These are phyloP conservation scores for Mayamaea pseudoterrestris DNA, from an alignment of 108 stramenopile species.

Conservation along the genomic window DNA sequence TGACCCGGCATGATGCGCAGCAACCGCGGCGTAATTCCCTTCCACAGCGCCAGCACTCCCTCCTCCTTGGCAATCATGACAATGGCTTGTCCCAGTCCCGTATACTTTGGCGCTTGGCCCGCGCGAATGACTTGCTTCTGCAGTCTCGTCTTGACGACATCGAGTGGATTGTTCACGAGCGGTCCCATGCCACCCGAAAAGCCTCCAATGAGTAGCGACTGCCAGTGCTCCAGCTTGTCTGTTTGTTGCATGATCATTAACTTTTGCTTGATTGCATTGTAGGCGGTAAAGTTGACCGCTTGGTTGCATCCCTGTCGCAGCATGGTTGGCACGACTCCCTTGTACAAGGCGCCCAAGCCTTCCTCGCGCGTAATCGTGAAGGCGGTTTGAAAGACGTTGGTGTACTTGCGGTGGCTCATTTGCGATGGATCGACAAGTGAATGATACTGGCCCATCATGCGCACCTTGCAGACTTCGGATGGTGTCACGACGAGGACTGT, in stretches of 20 bases:
- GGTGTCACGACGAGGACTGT: constrained; percentile 62
- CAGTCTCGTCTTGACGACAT: constrained; percentile 78
- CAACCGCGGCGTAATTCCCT: constrained; percentile 91
- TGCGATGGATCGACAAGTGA: constrained; percentile 76
- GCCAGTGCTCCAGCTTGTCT: constrained; percentile 60
- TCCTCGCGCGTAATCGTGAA: constrained; percentile 78
- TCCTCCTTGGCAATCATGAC: constrained; percentile 84
- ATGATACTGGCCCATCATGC: constrained; percentile 89
- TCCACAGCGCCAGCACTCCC: constrained; percentile 88
- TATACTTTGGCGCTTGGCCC: constrained; percentile 76
- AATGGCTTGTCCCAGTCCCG: constrained; percentile 71
- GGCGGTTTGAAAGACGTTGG: constrained; percentile 89
- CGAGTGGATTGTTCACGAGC: constrained; percentile 84
- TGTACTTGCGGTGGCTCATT: constrained; percentile 72
- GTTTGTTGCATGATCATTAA: constrained; percentile 23
- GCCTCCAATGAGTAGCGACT: constrained; percentile 87
- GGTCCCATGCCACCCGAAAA: constrained; percentile 93
- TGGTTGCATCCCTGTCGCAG: constrained; percentile 97
- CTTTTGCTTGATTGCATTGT: constrained; percentile 69
- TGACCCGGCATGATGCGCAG: constrained; percentile 95
- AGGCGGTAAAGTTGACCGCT: constrained; percentile 94
- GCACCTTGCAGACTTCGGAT: constrained; percentile 89
- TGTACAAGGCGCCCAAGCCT: constrained; percentile 86
- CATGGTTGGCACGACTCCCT: constrained; percentile 91
- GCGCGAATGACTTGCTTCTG: constrained; percentile 85